These are phyloP conservation scores for Trichoderma breve DNA, from an alignment of 2,329 filamentous ascomycete genomes.

Conservation along the genomic window DNA sequence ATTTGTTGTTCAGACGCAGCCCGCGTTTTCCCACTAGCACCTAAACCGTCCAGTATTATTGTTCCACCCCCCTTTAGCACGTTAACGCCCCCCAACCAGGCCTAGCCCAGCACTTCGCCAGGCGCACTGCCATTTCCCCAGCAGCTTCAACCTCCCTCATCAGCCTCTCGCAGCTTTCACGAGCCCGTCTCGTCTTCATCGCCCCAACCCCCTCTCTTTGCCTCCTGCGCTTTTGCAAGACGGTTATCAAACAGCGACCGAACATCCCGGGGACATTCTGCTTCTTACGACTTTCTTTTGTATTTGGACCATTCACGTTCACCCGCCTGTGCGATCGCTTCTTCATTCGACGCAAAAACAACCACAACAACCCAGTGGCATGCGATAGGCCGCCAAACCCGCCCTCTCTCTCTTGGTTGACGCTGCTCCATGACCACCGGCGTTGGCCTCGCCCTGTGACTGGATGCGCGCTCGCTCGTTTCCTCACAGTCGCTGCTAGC, in stretches of 20 bases:
- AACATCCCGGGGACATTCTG: not conserved
- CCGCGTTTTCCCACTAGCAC: slow-evolving; percentile 6
- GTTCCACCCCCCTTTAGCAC: slow-evolving; percentile 21
- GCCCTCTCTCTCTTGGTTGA: not conserved
- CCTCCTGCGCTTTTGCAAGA: not conserved
- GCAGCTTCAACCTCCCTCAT: slow-evolving; percentile 30
- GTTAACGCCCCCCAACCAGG: slow-evolving; percentile 22
- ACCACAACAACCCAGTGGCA: not conserved
- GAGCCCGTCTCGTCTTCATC: slow-evolving; percentile 22
- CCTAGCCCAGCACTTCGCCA: slow-evolving; percentile 19
- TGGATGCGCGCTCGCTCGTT: slow-evolving; percentile 11
- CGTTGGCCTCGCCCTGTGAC: not conserved
- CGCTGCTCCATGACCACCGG: slow-evolving; percentile 1
- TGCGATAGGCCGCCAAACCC: slow-evolving; percentile 16
- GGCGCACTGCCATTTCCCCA: slow-evolving; percentile 19
- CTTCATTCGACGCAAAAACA: not conserved
- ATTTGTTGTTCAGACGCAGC: slow-evolving; percentile 18
- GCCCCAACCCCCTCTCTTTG: slow-evolving; percentile 17
- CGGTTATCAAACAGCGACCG: not conserved
- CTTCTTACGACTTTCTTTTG: slow-evolving; percentile 6
- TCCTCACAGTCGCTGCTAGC: not conserved
- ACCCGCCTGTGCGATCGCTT: not conserved
- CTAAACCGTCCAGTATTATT: slow-evolving; percentile 6
- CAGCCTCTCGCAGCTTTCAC: slow-evolving; percentile 23
- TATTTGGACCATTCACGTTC: not conserved